Evolutionary conservation across 108 stramenopile genomes (phyloP), one percentile per base, ranked within the genome.

Genomic region (Poteriospumella lacustris): DNA sequence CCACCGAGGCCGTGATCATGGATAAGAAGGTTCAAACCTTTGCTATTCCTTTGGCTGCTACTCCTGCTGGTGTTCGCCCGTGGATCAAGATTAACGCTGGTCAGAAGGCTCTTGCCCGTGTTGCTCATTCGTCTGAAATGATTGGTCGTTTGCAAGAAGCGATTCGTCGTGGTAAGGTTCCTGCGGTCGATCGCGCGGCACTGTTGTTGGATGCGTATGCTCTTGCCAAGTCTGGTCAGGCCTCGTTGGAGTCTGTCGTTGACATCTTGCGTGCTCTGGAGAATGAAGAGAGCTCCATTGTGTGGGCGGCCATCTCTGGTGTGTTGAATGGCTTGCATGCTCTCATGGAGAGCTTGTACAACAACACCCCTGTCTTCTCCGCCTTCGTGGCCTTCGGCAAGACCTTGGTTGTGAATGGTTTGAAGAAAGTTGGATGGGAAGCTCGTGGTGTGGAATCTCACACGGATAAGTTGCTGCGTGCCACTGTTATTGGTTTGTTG

Each of bases 31-130:
- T 15, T 19, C 64, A 68, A 40, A 68, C 64, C 12, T 68, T 68
- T 68, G 24, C 64, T 39, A 68, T 68, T 39, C 64, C 64, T 36
- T 19, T 68, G 15, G 64, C 64, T 39, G 24, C 24, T 39, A 12
- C 64, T 36, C 64, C 24, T 39, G 64, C 64, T 39, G 52, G 52
- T 56, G 36, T 19, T 19, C 81, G 80, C 33, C 85, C 83, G 39
- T 97, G 92, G 92, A 90, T 97, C 68, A 97, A 97, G 85, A 86
- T 97, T 42, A 97, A 97, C 85, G 91, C 91, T 2, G 92, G 92
- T 36, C 96, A 97, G 78, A 91, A 96, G 76, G 95, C 93, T 1
- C 93, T 93, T 1, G 90, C 95, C 89, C 89, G 96, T 1, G 94
- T 95, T 29, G 84, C 84, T 41, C 89, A 90, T 76, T 88, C 89